Evolutionary conservation across 768 basidiomycete genomes (phyloP).

Genomic region (Suillus hirtellus): DNA sequence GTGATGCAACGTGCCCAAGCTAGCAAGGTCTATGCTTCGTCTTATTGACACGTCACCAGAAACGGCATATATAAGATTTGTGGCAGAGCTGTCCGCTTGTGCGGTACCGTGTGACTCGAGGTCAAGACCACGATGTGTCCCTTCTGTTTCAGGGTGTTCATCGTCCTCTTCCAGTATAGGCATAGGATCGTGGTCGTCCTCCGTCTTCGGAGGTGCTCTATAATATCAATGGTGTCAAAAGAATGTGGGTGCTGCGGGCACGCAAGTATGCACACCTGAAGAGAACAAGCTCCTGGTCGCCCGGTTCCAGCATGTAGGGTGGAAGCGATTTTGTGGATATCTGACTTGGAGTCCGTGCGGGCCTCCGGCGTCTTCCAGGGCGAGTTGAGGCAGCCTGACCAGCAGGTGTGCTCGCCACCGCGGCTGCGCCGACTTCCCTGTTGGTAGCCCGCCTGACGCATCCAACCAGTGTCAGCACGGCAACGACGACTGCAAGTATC

Average conservation of each 20-base stretch:
- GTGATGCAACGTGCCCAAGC: slow-evolving; percentile 19
- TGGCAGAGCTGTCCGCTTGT: slow-evolving; percentile 21
- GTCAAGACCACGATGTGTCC: slow-evolving; percentile 19
- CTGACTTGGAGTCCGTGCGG: slow-evolving; percentile 71
- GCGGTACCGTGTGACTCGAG: slow-evolving; percentile 27
- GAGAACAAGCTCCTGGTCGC: slow-evolving; percentile 79
- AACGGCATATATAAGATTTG: slow-evolving; percentile 21
- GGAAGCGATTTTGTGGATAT: slow-evolving; percentile 78
- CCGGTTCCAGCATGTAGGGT: slow-evolving; percentile 81
- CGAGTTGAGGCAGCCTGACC: slow-evolving; percentile 13
- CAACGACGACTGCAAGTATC: slow-evolving; percentile 23
- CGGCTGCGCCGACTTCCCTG: neutral
- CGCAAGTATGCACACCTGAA: slow-evolving; percentile 38
- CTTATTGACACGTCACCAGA: slow-evolving; percentile 10
- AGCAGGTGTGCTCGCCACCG: slow-evolving; percentile 14
- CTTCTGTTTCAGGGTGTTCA: slow-evolving; percentile 16
- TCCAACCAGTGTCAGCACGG: slow-evolving; percentile 20
- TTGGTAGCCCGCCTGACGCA: slow-evolving; percentile 25
- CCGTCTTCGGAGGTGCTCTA: slow-evolving; percentile 30
- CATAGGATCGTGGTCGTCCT: slow-evolving; percentile 24
- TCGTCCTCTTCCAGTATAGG: slow-evolving; percentile 25
- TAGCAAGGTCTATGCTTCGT: slow-evolving; percentile 21
- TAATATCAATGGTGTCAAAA: neutral
- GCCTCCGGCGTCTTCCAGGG: slow-evolving; percentile 37
- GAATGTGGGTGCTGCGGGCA: neutral